A percentile compares a stretch with the other conserved stretches of the same genome.
Conservation (phyloP, 2,329 filamentous ascomycete species). For the Aspergillus spinulosporus region DNA sequence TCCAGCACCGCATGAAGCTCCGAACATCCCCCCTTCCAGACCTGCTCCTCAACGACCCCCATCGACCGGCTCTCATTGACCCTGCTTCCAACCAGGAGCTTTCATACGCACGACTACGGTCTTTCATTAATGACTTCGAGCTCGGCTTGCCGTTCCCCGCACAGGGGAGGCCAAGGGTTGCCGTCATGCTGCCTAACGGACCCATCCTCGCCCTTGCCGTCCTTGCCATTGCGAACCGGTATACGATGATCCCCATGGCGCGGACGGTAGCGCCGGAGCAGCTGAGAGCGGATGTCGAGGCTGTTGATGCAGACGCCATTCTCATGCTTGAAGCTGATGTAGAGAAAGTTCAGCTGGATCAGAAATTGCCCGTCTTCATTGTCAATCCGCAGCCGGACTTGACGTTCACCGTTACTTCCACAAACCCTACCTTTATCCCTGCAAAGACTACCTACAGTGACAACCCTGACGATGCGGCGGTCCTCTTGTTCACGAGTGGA, state of each 20-base stretch:
- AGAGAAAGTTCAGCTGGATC: neutral
- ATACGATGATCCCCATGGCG: conserved; percentile 56
- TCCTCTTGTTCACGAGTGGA: conserved; percentile 60
- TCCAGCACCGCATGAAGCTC: conserved; percentile 2
- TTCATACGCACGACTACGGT: conserved; percentile 1
- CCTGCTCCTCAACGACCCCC: neutral
- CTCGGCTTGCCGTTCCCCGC: conserved; percentile 15
- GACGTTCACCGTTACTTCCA: neutral
- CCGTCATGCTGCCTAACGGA: conserved; percentile 56
- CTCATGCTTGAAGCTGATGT: conserved; percentile 42
- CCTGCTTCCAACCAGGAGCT: neutral
- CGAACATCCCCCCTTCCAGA: neutral
- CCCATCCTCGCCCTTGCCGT: conserved; percentile 54
- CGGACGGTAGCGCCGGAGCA: conserved; percentile 52
- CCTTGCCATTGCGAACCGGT: conserved; percentile 52
- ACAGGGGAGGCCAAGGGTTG: conserved; percentile 47
- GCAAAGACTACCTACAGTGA: conserved; percentile 31
- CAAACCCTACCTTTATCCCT: conserved; percentile 26
- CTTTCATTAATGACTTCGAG: conserved; percentile 19
- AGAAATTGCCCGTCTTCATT: neutral
- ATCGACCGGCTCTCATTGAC: conserved; percentile 4
- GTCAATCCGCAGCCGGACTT: conserved; percentile 3
- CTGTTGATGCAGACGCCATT: conserved; percentile 50
- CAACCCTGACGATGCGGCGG: conserved; percentile 48
- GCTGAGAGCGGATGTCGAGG: conserved; percentile 53